Conservation (phyloP, 179 eudicot genomes). For the Actinidia polygama region DNA sequence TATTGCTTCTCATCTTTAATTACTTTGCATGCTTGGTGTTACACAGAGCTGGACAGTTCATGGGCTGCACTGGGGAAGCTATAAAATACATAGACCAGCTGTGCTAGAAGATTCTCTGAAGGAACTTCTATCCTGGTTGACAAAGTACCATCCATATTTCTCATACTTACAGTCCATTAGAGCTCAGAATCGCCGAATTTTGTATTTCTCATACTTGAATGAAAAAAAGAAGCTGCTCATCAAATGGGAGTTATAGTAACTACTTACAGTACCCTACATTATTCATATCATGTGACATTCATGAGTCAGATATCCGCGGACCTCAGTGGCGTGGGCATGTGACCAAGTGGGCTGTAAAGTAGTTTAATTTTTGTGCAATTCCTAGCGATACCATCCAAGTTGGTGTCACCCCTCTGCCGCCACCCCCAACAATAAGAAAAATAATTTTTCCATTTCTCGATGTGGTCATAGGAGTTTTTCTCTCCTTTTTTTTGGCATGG, state of each 20-base stretch:
- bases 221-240: neutral
- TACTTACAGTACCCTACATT: neutral
- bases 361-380: too few relatives aligned
- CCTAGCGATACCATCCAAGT: too few relatives aligned
- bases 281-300: neutral
- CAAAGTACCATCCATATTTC: constrained; percentile 62
- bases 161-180: constrained; percentile 62
- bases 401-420: neutral
- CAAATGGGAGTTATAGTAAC: neutral
- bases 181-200: constrained; percentile 48
- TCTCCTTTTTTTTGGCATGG: neutral
- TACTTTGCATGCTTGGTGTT: constrained; percentile 7
- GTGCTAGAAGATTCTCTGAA: constrained; percentile 72
- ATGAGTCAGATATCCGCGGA: neutral
- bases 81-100: constrained; percentile 62
- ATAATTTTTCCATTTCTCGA: neutral
- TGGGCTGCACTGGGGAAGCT: constrained; percentile 98
- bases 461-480: neutral
- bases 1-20: neutral
- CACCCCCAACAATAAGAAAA: neutral
- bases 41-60: constrained; percentile 96
- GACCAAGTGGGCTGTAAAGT: too few relatives aligned
- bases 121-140: constrained; percentile 82
- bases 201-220: neutral
- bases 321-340: too few relatives aligned